phyloP scores from a whole-genome alignment of 805 yeast species.

The Lipomyces chichibuensis region DNA sequence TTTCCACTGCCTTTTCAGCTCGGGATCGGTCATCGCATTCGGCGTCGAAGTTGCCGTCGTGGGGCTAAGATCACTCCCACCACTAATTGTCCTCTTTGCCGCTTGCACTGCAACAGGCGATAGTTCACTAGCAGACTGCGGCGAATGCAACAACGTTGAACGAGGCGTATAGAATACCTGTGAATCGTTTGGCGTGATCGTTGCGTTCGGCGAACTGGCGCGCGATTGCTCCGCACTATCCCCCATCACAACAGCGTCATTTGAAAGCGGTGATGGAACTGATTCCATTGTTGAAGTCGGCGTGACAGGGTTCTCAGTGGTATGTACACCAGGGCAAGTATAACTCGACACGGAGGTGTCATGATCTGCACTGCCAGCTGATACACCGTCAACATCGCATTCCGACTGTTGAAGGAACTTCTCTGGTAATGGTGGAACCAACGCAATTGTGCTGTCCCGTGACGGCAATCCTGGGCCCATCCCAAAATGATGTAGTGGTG shows the following conservation, averaged over 20 bases:
- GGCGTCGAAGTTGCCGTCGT: not conserved
- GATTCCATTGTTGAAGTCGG: slow-evolving; percentile 7
- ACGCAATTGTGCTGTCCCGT: not conserved
- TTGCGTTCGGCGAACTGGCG: not conserved
- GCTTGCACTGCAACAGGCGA: not conserved
- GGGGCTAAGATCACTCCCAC: not conserved
- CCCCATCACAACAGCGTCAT: not conserved
- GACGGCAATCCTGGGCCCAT: not conserved
- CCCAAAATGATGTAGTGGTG: slow-evolving; percentile 10
- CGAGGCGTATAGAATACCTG: slow-evolving; percentile 2
- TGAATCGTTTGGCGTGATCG: not conserved
- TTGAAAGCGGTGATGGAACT: slow-evolving; percentile 6
- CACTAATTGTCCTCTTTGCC: not conserved
- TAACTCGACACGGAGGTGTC: slow-evolving; percentile 3
- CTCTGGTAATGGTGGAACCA: slow-evolving; percentile 4
- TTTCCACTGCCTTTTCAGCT: slow-evolving; percentile 31
- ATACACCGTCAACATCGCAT: not conserved
- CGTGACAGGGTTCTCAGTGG: slow-evolving; percentile 13
- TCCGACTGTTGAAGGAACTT: not conserved
- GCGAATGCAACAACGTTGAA: not conserved
- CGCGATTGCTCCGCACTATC: not conserved
- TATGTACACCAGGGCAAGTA: slow-evolving; percentile 4
- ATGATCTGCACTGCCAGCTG: not conserved
- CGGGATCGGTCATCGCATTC: not conserved
- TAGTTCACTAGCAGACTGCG: not conserved